Evolutionary conservation across 2,329 filamentous ascomycete species (phyloP).

Genomic region (Aureobasidium sp.): DNA sequence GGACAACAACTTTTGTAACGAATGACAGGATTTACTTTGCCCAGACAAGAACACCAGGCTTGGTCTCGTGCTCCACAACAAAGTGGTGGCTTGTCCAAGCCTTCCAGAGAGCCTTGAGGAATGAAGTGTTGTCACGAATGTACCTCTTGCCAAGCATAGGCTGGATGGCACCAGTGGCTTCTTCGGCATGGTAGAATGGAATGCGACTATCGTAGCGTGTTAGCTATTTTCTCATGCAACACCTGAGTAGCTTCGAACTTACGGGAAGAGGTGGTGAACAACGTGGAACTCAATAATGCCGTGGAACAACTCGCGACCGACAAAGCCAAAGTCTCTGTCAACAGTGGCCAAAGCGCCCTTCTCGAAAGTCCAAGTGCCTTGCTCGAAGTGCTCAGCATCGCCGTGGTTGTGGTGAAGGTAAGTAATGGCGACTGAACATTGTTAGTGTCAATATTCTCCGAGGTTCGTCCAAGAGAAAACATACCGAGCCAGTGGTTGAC

Average conservation of each 20-base stretch:
- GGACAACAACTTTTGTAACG: neutral
- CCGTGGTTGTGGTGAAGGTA: conserved; percentile 67
- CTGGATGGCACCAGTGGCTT: conserved; percentile 52
- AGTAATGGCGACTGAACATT: conserved; percentile 58
- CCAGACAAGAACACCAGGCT: conserved; percentile 9
- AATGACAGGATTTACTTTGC: neutral
- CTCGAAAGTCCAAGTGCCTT: conserved; percentile 54
- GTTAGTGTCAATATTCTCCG: neutral
- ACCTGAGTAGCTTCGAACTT: conserved; percentile 11
- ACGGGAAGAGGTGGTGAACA: conserved; percentile 56
- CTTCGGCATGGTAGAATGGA: conserved; percentile 55
- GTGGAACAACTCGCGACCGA: conserved; percentile 60
- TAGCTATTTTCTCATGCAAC: neutral
- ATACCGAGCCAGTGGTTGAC: conserved; percentile 63
- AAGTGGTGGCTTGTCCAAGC: conserved; percentile 81
- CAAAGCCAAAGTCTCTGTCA: conserved; percentile 58
- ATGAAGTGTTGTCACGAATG: conserved; percentile 34
- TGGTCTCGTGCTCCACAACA: conserved; percentile 43
- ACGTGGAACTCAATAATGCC: conserved; percentile 58
- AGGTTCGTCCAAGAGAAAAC: conserved; percentile 21
- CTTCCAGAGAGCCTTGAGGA: conserved; percentile 72
- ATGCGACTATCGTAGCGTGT: conserved; percentile 31
- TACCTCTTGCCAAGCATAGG: conserved; percentile 52
- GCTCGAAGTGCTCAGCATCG: conserved; percentile 51
- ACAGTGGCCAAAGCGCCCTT: conserved; percentile 57